phyloP scores from a whole-genome alignment of 1,284 basidiomycete species.

The Vanrija sp. region DNA sequence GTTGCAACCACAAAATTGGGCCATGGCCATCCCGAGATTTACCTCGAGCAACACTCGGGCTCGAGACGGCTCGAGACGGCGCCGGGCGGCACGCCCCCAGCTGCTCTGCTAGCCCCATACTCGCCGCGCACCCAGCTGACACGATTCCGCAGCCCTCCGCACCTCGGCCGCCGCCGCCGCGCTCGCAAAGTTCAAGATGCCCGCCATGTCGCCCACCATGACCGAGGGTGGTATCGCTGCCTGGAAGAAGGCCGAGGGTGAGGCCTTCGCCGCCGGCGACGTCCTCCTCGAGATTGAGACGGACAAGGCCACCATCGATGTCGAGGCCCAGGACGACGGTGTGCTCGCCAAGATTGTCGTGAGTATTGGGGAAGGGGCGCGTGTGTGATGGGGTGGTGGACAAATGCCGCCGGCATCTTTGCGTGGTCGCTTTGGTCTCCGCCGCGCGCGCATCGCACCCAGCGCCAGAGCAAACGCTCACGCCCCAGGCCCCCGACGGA shows the following conservation, averaged over 20 bases:
- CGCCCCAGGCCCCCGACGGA: slow-evolving; percentile 58
- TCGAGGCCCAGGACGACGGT: slow-evolving; percentile 96
- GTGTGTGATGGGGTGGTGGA: not conserved
- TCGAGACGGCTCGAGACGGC: not conserved
- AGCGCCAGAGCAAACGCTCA: not conserved
- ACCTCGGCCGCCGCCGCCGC: slow-evolving; percentile 71
- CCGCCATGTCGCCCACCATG: slow-evolving; percentile 99
- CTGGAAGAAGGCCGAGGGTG: slow-evolving; percentile 98
- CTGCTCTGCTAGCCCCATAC: not conserved
- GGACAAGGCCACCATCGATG: slow-evolving; percentile 99
- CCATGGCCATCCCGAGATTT: not conserved
- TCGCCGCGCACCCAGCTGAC: too few species aligned
- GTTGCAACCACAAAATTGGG: slow-evolving; percentile 9
- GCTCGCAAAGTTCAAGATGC: slow-evolving; percentile 90
- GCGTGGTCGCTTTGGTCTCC: too few species aligned
- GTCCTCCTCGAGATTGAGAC: slow-evolving; percentile 84
- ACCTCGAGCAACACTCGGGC: not conserved
- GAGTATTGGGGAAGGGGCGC: slow-evolving; percentile 22
- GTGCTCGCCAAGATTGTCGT: slow-evolving; percentile 80
- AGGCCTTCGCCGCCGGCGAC: slow-evolving; percentile 81
- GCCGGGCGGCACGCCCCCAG: too few species aligned
- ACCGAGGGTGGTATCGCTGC: slow-evolving; percentile 95
- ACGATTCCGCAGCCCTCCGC: slow-evolving; percentile 67
- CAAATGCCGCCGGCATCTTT: slow-evolving; percentile 3
- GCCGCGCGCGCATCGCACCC: too few species aligned